phyloP scores from a whole-genome alignment of 257 asterid genomes.

The Jaltomata sinuosa region DNA sequence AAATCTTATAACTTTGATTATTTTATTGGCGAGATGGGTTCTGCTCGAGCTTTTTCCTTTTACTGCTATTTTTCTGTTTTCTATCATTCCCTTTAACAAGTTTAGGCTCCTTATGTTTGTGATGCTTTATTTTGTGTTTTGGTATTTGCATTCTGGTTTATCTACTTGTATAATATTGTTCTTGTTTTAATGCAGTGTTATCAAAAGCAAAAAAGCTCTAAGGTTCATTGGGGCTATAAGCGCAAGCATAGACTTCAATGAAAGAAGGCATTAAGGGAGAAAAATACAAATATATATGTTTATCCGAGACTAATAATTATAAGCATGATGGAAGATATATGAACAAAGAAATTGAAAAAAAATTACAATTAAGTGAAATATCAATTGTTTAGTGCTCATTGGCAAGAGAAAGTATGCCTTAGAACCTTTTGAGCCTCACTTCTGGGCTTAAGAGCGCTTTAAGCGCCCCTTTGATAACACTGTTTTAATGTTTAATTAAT shows the following conservation, averaged over 20 bases:
- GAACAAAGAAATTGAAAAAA: neutral
- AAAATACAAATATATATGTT: neutral
- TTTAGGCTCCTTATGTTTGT: neutral
- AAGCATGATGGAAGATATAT: neutral
- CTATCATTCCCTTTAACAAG: neutral
- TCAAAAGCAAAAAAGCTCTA: too few species aligned
- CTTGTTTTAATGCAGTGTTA: neutral
- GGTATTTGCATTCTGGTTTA: neutral
- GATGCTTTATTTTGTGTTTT: neutral
- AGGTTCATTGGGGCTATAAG: too few species aligned
- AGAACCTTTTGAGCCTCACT: neutral
- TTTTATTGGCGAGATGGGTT: neutral
- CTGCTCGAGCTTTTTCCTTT: neutral
- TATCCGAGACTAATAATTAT: neutral
- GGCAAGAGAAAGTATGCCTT: neutral
- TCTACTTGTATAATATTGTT: neutral
- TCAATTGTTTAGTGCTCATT: neutral
- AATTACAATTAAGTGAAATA: neutral
- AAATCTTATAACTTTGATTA: neutral
- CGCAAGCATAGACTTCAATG: too few species aligned
- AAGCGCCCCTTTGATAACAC: neutral
- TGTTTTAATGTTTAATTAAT: neutral
- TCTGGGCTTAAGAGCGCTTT: neutral
- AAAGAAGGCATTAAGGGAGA: too few species aligned
- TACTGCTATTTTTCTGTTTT: neutral